phyloP scores from a whole-genome alignment of 2,329 filamentous ascomycete genomes.

The Beauveria asiatica region DNA sequence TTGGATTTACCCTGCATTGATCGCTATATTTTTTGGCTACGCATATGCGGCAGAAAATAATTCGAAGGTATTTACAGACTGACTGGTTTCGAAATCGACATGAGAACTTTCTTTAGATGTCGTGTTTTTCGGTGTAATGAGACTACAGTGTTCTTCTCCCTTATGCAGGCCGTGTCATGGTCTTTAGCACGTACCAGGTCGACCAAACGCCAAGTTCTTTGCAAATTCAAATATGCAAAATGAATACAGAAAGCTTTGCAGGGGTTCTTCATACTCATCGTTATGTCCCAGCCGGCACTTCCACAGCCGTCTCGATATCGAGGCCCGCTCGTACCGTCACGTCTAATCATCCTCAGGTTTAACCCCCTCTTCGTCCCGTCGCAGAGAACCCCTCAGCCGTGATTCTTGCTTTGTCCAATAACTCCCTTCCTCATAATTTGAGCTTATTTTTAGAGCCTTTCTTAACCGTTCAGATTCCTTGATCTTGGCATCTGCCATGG shows the following conservation, averaged over 20 bases:
- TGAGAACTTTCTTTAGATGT: no score
- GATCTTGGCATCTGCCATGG: slow-evolving; percentile 92
- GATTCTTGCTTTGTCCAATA: slow-evolving; percentile 84
- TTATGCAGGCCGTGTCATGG: no score
- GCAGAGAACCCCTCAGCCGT: slow-evolving; percentile 39
- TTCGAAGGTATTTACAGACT: no score
- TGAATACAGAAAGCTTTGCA: neutral
- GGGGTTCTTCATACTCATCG: neutral
- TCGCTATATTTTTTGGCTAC: neutral
- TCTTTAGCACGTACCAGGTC: no score
- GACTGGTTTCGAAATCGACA: no score
- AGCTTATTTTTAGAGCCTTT: slow-evolving; percentile 77
- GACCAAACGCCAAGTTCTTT: neutral
- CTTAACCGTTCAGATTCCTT: slow-evolving; percentile 86
- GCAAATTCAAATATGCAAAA: no score
- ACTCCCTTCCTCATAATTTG: slow-evolving; percentile 75
- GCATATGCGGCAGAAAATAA: neutral
- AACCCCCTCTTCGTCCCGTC: slow-evolving; percentile 27
- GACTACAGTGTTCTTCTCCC: no score
- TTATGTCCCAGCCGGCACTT: neutral
- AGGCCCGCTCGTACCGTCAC: neutral
- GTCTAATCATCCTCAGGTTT: slow-evolving; percentile 17
- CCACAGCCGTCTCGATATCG: neutral
- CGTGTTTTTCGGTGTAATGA: no score
- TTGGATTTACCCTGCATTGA: neutral